Percentiles rank a stretch among this genome's conserved stretches.
These are phyloP conservation scores for Sporobolus alterniflorus DNA, from an alignment of 202 grass and related monocot species.

Conservation along the genomic window DNA sequence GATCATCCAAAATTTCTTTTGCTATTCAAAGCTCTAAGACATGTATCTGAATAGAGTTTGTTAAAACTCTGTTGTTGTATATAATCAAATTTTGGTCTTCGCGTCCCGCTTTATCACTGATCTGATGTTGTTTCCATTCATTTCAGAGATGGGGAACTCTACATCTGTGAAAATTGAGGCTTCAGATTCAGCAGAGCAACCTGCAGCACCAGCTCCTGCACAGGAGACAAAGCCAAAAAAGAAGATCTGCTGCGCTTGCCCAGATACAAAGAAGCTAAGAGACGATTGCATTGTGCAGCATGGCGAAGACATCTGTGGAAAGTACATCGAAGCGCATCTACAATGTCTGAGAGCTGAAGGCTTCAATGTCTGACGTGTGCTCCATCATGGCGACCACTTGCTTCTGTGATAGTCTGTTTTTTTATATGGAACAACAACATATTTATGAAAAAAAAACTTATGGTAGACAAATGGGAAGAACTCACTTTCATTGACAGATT, in stretches of 20 bases:
- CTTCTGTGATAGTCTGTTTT: not conserved
- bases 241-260: slow-evolving; percentile 99
- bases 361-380: slow-evolving; percentile 59
- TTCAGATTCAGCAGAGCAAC: slow-evolving; percentile 16
- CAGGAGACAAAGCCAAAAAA: slow-evolving; percentile 70
- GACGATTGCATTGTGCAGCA: slow-evolving; percentile 90
- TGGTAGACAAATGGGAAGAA: slow-evolving; percentile 24
- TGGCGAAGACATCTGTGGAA: slow-evolving; percentile 72
- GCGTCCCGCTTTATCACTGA: not conserved
- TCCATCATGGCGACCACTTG: not conserved
- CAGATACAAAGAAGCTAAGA: slow-evolving; percentile 87
- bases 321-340: slow-evolving; percentile 87
- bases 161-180: slow-evolving; percentile 11
- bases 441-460: slow-evolving; percentile 6
- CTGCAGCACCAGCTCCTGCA: slow-evolving; percentile 15
- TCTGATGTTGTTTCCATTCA: not conserved
- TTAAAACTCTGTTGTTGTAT: not conserved
- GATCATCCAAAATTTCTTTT: not conserved
- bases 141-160: slow-evolving; percentile 54
- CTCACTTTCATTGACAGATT: slow-evolving; percentile 11
- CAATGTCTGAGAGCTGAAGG: slow-evolving; percentile 85
- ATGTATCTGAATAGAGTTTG: too few relatives aligned
- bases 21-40: not conserved
- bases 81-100: not conserved
- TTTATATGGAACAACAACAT: not conserved